Conservation (phyloP, 176 grass and related monocot genomes). For the Pontederia paniculata region DNA sequence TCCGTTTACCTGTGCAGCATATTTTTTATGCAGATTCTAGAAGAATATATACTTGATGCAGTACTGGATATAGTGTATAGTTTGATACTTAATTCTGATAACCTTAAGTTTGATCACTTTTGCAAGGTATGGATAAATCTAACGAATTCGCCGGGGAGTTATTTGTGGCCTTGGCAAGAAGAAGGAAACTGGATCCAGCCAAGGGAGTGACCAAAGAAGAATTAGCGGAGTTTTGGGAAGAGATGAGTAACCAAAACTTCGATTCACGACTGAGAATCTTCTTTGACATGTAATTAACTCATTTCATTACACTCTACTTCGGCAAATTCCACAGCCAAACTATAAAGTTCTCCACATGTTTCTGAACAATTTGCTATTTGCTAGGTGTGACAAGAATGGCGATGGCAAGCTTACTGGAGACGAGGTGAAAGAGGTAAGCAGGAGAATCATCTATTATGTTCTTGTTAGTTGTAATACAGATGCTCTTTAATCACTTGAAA, state of each 20-base stretch:
- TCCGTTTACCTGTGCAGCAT: no score
- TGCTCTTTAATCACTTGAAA: background rate
- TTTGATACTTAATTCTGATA: no score
- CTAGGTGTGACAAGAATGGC: constrained; percentile 96
- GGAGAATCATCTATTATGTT: background rate
- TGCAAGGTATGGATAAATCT: constrained; percentile 77
- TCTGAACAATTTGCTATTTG: constrained; percentile 2
- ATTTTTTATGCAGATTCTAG: no score
- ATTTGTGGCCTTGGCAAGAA: constrained; percentile 61
- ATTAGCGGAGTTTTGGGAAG: constrained; percentile 90
- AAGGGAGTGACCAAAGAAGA: constrained; percentile 64
- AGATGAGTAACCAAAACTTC: constrained; percentile 97
- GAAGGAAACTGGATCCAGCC: constrained; percentile 39
- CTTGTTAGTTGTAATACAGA: background rate
- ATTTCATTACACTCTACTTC: background rate
- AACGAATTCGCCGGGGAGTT: constrained; percentile 92
- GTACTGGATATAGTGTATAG: no score
- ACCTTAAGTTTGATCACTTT: no score
- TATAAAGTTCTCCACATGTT: background rate
- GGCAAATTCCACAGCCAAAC: no score
- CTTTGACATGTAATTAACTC: constrained; percentile 87
- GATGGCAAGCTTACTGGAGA: constrained; percentile 93
- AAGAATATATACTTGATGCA: no score
- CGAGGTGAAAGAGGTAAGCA: constrained; percentile 82
- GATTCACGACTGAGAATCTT: constrained; percentile 88